phyloP scores from a whole-genome alignment of 768 basidiomycete genomes.

The Boletus rex-veris region DNA sequence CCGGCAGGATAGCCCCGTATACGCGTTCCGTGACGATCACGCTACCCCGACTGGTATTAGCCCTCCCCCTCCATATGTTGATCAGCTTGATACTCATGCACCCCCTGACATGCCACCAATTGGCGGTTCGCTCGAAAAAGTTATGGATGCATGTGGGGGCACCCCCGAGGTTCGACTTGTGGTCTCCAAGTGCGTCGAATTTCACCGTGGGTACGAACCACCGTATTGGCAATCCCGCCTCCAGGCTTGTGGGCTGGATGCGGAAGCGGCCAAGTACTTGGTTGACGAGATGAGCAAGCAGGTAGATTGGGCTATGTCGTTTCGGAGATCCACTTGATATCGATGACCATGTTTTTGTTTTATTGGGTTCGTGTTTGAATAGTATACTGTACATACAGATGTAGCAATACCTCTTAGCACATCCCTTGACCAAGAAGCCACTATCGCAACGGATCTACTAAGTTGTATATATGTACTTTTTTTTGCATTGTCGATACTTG shows the following conservation, averaged over 20 bases:
- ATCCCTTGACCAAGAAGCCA: not conserved
- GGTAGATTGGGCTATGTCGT: slow-evolving; percentile 15
- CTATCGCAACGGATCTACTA: not conserved
- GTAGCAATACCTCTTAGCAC: slow-evolving; percentile 3
- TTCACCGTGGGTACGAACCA: slow-evolving; percentile 24
- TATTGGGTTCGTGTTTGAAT: not conserved
- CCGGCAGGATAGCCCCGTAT: slow-evolving; percentile 23
- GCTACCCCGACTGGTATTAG: slow-evolving; percentile 4
- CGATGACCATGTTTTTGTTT: not conserved
- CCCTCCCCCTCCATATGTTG: slow-evolving; percentile 18
- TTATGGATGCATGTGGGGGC: slow-evolving; percentile 13
- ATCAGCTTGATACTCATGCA: slow-evolving; percentile 2
- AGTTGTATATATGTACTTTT: too few relatives aligned
- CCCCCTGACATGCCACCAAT: slow-evolving; percentile 7
- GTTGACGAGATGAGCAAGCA: slow-evolving; percentile 29
- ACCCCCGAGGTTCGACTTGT: slow-evolving; percentile 18
- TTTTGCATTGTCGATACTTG: not conserved
- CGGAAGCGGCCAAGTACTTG: slow-evolving; percentile 13
- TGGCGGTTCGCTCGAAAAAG: slow-evolving; percentile 23
- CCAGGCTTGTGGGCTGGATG: slow-evolving; percentile 19
- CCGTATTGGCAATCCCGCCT: slow-evolving; percentile 27
- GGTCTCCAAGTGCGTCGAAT: slow-evolving; percentile 24
- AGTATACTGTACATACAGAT: not conserved
- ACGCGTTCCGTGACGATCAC: slow-evolving; percentile 4
- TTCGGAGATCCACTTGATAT: slow-evolving; percentile 1